Evolutionary conservation across 192 early-diverging fungal genomes (phyloP).

Genomic region (Backusella australiensis): DNA sequence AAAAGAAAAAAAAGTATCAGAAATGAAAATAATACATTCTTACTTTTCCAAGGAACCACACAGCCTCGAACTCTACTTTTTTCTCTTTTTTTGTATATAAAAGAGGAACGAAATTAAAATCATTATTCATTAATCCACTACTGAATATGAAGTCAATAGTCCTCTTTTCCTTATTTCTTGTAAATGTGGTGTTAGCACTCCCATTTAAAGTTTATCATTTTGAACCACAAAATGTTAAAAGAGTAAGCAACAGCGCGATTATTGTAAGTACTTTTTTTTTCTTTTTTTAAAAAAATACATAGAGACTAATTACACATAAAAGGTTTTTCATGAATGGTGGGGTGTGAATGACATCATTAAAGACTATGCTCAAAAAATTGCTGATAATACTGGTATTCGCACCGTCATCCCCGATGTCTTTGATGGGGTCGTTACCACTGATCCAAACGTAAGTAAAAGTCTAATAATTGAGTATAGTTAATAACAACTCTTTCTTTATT

Average conservation of each 20-base stretch:
- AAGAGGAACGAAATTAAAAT: background rate
- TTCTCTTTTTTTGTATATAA: background rate
- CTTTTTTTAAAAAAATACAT: background rate
- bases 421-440: constrained; percentile 28
- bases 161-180: background rate
- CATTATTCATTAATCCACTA: background rate
- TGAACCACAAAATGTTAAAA: constrained; percentile 17
- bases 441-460: background rate
- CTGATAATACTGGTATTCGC: constrained; percentile 39
- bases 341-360: constrained; percentile 47
- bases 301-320: background rate
- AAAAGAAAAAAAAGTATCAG: background rate
- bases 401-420: constrained; percentile 48
- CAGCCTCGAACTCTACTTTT: background rate
- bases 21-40: background rate
- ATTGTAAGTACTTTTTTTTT: constrained; percentile 21
- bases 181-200: background rate
- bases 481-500: background rate
- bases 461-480: background rate
- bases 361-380: constrained; percentile 44
- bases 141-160: background rate
- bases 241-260: constrained; percentile 12
- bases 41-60: background rate
- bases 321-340: constrained; percentile 38
- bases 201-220: constrained; percentile 22